Base-by-base conservation (phyloP, 2,329 filamentous ascomycete genomes). In the Phyllosticta ampelicida region DNA sequence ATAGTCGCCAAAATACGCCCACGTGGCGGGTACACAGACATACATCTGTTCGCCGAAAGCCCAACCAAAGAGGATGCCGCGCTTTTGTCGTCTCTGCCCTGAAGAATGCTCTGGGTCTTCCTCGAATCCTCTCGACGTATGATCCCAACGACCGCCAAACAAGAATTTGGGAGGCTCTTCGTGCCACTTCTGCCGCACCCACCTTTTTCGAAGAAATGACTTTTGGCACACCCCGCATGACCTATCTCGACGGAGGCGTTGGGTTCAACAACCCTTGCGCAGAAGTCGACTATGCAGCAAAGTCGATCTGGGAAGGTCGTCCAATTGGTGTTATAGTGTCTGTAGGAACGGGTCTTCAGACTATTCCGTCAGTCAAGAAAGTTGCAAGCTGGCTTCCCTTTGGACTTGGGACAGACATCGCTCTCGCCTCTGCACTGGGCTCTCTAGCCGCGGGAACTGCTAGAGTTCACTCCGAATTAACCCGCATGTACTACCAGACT, bases 401-500 rank as follows among this genome's bases (percentile, higher is more conserved):
- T 50, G 71, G 71, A 4, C 65, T 74, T 1, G 71, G 71, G 1
- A 70, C 66, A 1, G 70, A 73, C 54, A 70, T 73, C 16, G 66
- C 69, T 0, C 64, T 73, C 2, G 70, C 69, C 2, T 65, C 66
- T 23, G 71, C 71, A 0, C 65, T 73, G 5, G 69, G 68, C 1
- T 65, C 66, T 9, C 73, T 73, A 70, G 71, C 71, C 0, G 72
- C 71, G 1, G 65, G 65, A 56, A 73, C 71, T 1, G 67, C 70
- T 2, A 64, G 71, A 3, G 71, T 73, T 13, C 70, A 73, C 62
- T 73, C 73, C 60, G 71, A 73, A 58, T 70, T 73, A 69, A 68
- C 71, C 56, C 67, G 71, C 50, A 72, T 71, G 70, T 73, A 72
- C 63, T 69, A 66, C 63, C 66, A 68, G 59, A 66, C 63, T 0